Percentiles rank a stretch among this genome's conserved stretches.
phyloP scores from a whole-genome alignment of 441 rosid species.

The Adansonia rubrostipa region DNA sequence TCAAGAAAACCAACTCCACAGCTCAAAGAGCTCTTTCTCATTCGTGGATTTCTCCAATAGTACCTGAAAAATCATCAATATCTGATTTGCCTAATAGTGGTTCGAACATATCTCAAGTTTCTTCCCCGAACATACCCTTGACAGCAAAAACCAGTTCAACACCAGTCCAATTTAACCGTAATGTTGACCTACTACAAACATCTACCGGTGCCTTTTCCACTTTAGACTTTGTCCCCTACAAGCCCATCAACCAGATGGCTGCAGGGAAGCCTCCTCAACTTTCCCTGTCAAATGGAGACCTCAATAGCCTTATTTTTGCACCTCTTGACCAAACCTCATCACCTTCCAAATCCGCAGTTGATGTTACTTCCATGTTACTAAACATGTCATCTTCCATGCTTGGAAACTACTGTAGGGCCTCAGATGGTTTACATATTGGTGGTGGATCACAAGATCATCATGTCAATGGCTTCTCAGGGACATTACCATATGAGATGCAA shows the following conservation, averaged over 20 bases:
- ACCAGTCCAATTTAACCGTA: constrained; percentile 41
- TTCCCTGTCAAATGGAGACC: constrained; percentile 40
- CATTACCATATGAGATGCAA: constrained; percentile 35
- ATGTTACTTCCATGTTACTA: constrained; percentile 44
- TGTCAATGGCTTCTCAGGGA: constrained; percentile 33
- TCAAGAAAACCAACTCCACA: constrained; percentile 78
- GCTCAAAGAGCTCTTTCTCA: constrained; percentile 71
- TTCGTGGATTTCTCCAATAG: constrained; percentile 62
- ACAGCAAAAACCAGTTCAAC: constrained; percentile 38
- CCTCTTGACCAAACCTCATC: constrained; percentile 42
- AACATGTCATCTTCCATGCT: constrained; percentile 51
- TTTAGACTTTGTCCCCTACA: constrained; percentile 41
- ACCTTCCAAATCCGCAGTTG: constrained; percentile 35
- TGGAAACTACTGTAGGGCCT: constrained; percentile 32
- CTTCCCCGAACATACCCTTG: constrained; percentile 33
- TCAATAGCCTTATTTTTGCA: constrained; percentile 44
- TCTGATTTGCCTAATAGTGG: constrained; percentile 23
- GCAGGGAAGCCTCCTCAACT: constrained; percentile 24
- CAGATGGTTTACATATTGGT: constrained; percentile 32
- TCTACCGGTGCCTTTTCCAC: constrained; percentile 34
- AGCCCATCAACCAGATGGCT: constrained; percentile 33
- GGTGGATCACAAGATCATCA: constrained; percentile 35
- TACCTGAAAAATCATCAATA: constrained; percentile 43
- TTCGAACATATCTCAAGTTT: constrained; percentile 32
- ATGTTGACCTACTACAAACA: not conserved